Evolutionary conservation across 75 land plant species (phyloP).

Genomic region (Ceratopteris richardii): DNA sequence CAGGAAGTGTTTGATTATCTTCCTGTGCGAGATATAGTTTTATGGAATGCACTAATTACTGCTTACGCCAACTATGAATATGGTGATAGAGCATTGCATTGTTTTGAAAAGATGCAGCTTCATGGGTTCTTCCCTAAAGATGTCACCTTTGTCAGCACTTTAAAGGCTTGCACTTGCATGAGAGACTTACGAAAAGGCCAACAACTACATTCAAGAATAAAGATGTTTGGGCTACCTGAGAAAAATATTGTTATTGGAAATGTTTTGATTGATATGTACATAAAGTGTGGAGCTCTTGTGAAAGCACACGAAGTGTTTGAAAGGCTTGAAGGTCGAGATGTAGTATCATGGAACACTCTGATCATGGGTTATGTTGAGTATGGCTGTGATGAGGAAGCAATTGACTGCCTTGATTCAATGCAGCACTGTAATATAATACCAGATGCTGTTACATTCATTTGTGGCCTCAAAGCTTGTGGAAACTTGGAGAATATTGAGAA

Average conservation of each 20-base stretch:
- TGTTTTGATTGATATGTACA: constrained; percentile 18
- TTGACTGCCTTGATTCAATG: constrained; percentile 11
- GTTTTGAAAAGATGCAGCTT: constrained; percentile 11
- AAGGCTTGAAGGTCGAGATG: constrained; percentile 16
- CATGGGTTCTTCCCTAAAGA: neutral
- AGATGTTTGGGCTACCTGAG: constrained; percentile 8
- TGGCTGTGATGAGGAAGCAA: constrained; percentile 10
- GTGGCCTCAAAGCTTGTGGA: constrained; percentile 10
- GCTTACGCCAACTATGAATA: constrained; percentile 17
- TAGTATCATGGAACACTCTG: constrained; percentile 36
- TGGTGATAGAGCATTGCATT: constrained; percentile 9
- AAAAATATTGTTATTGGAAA: neutral
- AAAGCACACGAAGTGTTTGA: constrained; percentile 20
- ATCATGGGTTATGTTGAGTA: constrained; percentile 19
- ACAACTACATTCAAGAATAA: constrained; percentile 10
- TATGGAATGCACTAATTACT: constrained; percentile 44
- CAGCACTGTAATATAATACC: constrained; percentile 5
- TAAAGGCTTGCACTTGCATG: constrained; percentile 5
- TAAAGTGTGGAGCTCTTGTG: constrained; percentile 7
- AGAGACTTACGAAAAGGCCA: constrained; percentile 6
- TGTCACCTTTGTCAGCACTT: neutral
- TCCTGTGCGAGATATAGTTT: constrained; percentile 12
- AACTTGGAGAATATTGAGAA: neutral
- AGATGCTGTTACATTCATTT: constrained; percentile 14
- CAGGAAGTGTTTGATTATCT: constrained; percentile 20